These are phyloP conservation scores for Rhizopus microsporus DNA, from an alignment of 371 early-diverging fungal genomes.

Conservation along the genomic window DNA sequence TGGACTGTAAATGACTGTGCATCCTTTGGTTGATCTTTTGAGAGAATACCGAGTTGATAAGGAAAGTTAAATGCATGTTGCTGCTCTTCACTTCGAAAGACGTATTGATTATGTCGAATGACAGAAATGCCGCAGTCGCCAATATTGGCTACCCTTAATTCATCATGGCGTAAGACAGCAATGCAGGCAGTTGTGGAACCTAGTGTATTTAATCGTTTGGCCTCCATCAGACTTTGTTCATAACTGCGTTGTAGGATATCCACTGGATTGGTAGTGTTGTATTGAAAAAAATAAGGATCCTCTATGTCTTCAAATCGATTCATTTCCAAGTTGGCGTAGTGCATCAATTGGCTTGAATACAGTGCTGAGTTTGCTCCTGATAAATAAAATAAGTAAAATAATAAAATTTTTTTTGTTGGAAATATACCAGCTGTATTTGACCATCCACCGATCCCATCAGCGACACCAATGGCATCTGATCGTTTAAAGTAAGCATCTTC, in stretches of 20 bases:
- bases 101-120: slow-evolving; percentile 81
- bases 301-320: slow-evolving; percentile 66
- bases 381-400: slow-evolving; percentile 15
- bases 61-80: slow-evolving; percentile 87
- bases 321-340: slow-evolving; percentile 81
- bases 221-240: slow-evolving; percentile 69
- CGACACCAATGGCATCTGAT: slow-evolving; percentile 78
- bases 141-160: slow-evolving; percentile 89
- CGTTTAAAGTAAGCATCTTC: slow-evolving; percentile 83
- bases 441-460: slow-evolving; percentile 89
- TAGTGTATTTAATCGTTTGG: slow-evolving; percentile 65
- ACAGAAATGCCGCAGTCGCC: slow-evolving; percentile 93
- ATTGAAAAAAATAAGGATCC: slow-evolving; percentile 54
- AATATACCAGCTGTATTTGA: slow-evolving; percentile 38
- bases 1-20: slow-evolving; percentile 77
- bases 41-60: slow-evolving; percentile 75
- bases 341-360: slow-evolving; percentile 91
- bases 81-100: slow-evolving; percentile 91
- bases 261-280: slow-evolving; percentile 76
- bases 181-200: slow-evolving; percentile 92
- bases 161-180: slow-evolving; percentile 85
- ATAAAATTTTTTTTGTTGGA: slow-evolving; percentile 13
- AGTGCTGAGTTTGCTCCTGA: slow-evolving; percentile 85
- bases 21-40: slow-evolving; percentile 66
- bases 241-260: slow-evolving; percentile 80